Evolutionary conservation across 805 yeast species (phyloP), one percentile per base, ranked within the genome.

Genomic region (Suhomyces sp.): DNA sequence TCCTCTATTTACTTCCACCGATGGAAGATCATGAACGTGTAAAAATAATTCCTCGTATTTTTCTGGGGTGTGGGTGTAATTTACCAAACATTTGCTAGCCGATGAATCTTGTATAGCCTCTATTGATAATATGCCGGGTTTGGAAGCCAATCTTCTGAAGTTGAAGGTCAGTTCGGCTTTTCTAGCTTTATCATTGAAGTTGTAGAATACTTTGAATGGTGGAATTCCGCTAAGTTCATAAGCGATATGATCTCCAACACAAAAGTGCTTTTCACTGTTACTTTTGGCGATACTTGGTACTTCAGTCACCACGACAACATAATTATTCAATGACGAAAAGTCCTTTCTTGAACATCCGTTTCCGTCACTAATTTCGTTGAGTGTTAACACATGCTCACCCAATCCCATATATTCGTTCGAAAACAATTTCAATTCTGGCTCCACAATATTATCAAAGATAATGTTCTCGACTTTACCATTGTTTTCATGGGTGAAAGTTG

Each of bases 171-270:
- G 80, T 26, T 77, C 77, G 0, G 94, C 86, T 54, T 76, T 80
- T 57, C 86, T 84, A 33, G 70, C 68, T 27, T 74, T 71, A 1
- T 80, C 87, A 60, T 88, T 86, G 72, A 93, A 92, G 26, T 79
- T 79, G 66, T 94, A 94, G 48, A 74, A 81, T 4, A 96, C 79
- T 1, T 79, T 79, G 65, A 90, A 90, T 19, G 97, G 97, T 0
- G 96, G 82, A 4, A 81, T 73, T 2, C 98, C 98, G 13, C 81
- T 81, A 56, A 93, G 69, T 56, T 86, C 81, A 64, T 89, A 89
- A 1, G 87, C 78, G 24, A 94, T 82, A 55, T 88, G 87, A 56
- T 93, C 98, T 9, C 99, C 99, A 26, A 93, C 96, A 79, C 99
- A 94, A 63, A 85, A 87, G 61, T 87, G 81, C 2, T 48, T 47